These are phyloP conservation scores for Thermochaetoides dissita DNA, from an alignment of 2,329 filamentous ascomycete species.

Conservation along the genomic window DNA sequence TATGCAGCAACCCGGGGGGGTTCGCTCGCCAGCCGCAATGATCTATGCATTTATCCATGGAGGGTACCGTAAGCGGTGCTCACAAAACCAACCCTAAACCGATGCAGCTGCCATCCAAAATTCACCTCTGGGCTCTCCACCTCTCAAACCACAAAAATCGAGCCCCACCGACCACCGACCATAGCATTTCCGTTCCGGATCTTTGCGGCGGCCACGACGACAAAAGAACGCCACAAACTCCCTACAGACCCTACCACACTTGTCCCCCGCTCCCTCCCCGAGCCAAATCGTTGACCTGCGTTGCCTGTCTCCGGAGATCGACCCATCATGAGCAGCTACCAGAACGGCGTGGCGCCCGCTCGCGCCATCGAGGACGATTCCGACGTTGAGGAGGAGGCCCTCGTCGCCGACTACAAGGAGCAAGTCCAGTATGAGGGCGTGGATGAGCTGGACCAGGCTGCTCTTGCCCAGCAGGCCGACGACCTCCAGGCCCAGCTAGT, in stretches of 20 bases:
- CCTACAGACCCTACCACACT: too few species aligned
- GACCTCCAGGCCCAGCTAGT: slow-evolving; percentile 87
- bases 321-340: slow-evolving; percentile 43
- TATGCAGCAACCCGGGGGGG: too few species aligned
- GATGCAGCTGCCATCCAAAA: slow-evolving; percentile 8
- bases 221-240: not conserved
- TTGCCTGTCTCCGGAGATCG: not conserved
- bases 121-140: slow-evolving; percentile 7
- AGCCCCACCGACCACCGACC: slow-evolving; percentile 16
- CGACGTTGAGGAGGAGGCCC: slow-evolving; percentile 88
- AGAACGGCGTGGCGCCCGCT: slow-evolving; percentile 46
- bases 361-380: slow-evolving; percentile 64
- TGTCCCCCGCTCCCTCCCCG: not conserved
- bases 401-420: slow-evolving; percentile 91
- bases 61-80: too few species aligned
- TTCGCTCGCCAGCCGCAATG: not conserved
- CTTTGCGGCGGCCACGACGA: slow-evolving; percentile 18
- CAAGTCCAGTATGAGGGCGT: slow-evolving; percentile 90
- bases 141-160: slow-evolving; percentile 16
- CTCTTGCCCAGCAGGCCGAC: slow-evolving; percentile 60
- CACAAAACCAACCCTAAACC: slow-evolving; percentile 16
- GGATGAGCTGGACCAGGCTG: slow-evolving; percentile 64
- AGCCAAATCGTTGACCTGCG: not conserved
- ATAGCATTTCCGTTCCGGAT: slow-evolving; percentile 17
- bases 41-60: slow-evolving; percentile 2